Evolutionary conservation across 1,284 basidiomycete species (phyloP).

Genomic region (Ustilago hordei): DNA sequence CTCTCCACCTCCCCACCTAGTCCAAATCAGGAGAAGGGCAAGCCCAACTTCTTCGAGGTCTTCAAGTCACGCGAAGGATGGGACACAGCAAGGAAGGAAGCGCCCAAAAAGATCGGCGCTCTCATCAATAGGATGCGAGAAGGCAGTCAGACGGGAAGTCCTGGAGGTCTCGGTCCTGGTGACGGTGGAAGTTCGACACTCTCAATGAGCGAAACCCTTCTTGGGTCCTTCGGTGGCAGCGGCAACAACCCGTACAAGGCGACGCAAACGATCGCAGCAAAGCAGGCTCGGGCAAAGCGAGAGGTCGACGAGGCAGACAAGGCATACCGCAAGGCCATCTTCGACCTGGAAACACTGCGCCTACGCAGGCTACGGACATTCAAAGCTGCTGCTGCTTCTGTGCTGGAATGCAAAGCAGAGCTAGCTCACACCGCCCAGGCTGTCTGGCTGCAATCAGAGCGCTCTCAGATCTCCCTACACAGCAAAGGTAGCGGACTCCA

Average conservation of each 20-base stretch:
- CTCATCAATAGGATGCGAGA: constrained; percentile 66
- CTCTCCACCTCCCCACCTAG: constrained; percentile 30
- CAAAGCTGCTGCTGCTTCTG: constrained; percentile 83
- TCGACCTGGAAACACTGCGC: constrained; percentile 89
- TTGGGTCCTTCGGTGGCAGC: constrained; percentile 31
- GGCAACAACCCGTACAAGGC: constrained; percentile 39
- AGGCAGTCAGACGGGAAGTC: constrained; percentile 30
- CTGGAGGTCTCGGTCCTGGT: constrained; percentile 10
- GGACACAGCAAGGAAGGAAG: constrained; percentile 63
- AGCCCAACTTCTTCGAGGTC: constrained; percentile 58
- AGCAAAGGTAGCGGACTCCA: constrained; percentile 54
- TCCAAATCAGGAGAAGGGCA: constrained; percentile 31
- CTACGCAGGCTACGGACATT: constrained; percentile 84
- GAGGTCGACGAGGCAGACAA: constrained; percentile 76
- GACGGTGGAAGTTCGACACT: constrained; percentile 22
- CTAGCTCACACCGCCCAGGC: constrained; percentile 75
- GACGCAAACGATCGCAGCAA: constrained; percentile 57
- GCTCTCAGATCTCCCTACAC: constrained; percentile 44
- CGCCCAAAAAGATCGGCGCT: constrained; percentile 66
- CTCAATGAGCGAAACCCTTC: constrained; percentile 35
- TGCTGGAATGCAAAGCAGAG: constrained; percentile 83
- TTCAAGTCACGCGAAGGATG: constrained; percentile 64
- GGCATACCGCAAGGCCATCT: constrained; percentile 89
- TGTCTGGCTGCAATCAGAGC: constrained; percentile 57
- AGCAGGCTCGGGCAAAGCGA: constrained; percentile 60